phyloP scores from a whole-genome alignment of 2,329 filamentous ascomycete species.

The Neopestalotiopsis sp. region DNA sequence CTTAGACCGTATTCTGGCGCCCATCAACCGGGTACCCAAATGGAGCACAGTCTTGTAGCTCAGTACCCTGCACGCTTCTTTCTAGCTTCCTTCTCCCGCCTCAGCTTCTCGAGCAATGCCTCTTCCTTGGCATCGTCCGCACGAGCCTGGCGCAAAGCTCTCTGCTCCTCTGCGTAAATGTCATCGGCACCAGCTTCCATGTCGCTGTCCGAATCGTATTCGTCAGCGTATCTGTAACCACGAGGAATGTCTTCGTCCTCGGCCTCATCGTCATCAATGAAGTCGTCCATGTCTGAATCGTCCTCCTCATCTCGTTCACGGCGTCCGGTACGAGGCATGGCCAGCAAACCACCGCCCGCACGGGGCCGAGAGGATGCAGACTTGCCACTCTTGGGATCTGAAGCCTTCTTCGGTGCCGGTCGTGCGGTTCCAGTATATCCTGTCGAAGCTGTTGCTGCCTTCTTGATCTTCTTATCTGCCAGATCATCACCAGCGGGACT shows the following conservation, averaged over 20 bases:
- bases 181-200: conserved; percentile 81
- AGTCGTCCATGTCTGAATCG: conserved; percentile 64
- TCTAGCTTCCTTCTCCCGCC: conserved; percentile 42
- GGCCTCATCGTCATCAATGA: conserved; percentile 52
- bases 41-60: background rate
- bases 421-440: conserved; percentile 70
- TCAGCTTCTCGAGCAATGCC: conserved; percentile 44
- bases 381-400: conserved; percentile 25
- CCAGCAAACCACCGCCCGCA: conserved; percentile 39
- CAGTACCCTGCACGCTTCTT: conserved; percentile 27
- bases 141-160: conserved; percentile 65
- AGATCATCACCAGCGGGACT: conserved; percentile 40
- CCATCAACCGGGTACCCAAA: conserved; percentile 1
- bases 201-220: conserved; percentile 71
- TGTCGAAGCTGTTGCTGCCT: conserved; percentile 65
- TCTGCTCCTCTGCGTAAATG: conserved; percentile 72
- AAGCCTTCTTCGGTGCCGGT: conserved; percentile 49
- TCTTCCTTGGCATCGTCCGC: conserved; percentile 66
- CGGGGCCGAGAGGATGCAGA: conserved; percentile 26
- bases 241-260: conserved; percentile 58
- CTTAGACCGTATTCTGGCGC: background rate
- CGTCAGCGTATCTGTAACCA: conserved; percentile 39
- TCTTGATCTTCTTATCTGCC: conserved; percentile 64
- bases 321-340: conserved; percentile 37
- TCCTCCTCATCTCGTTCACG: conserved; percentile 58